A percentile compares a stretch with the other conserved stretches of the same genome.
These are phyloP conservation scores for Magnolia kwangsiensis DNA, from an alignment of 164 flowering plant species.

Conservation along the genomic window DNA sequence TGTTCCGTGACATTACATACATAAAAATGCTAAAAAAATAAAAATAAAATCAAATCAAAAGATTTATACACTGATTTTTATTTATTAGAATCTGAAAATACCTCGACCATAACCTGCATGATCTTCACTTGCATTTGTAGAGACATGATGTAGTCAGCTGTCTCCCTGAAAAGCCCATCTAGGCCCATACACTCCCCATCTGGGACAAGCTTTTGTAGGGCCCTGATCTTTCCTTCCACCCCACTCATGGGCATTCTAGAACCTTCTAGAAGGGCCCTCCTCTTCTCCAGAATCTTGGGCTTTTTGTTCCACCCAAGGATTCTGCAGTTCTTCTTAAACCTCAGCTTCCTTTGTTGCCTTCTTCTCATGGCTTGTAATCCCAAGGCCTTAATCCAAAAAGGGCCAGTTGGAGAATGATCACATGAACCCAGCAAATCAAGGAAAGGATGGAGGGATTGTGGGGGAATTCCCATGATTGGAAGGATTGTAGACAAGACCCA, in stretches of 20 bases:
- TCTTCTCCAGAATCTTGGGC: neutral
- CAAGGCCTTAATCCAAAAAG: constrained; percentile 21
- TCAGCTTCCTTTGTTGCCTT: constrained; percentile 9
- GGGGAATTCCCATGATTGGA: constrained; percentile 29
- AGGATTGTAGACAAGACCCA: constrained; percentile 15
- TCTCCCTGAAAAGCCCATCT: constrained; percentile 63
- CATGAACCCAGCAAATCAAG: constrained; percentile 11
- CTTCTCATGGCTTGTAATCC: constrained; percentile 17
- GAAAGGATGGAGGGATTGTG: constrained; percentile 12
- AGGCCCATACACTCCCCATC: constrained; percentile 36
- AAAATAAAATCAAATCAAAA: neutral
- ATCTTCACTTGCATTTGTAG: constrained; percentile 58
- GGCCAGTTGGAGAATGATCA: constrained; percentile 8
- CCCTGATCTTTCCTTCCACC: constrained; percentile 39
- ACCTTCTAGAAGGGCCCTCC: constrained; percentile 16
- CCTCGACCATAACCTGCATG: constrained; percentile 60
- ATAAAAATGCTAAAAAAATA: neutral
- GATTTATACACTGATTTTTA: neutral
- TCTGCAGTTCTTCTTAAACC: neutral
- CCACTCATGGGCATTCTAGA: constrained; percentile 21
- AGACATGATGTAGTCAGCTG: constrained; percentile 66
- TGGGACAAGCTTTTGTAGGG: constrained; percentile 63
- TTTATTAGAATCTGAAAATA: constrained; percentile 18
- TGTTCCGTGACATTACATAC: neutral
- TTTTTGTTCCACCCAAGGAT: constrained; percentile 1